A percentile compares a stretch with the other conserved stretches of the same genome.
These are phyloP conservation scores for Aspergillus sp. DNA, from an alignment of 2,329 filamentous ascomycete species.

Conservation along the genomic window DNA sequence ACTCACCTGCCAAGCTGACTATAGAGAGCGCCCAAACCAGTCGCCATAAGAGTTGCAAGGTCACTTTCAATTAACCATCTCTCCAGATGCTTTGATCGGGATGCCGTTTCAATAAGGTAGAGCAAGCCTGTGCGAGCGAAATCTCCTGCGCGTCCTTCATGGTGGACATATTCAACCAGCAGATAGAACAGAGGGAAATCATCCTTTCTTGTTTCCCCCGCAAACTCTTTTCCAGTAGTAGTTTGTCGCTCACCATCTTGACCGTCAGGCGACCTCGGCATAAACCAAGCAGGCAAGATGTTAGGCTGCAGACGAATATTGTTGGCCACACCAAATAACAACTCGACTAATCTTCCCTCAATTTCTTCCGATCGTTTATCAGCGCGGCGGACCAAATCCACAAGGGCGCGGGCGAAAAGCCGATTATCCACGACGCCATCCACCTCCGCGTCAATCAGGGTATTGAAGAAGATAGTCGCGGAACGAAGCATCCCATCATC, in stretches of 20 bases:
- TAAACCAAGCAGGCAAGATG: constrained; percentile 90
- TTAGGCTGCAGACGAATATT: constrained; percentile 88
- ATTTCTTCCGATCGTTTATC: constrained; percentile 65
- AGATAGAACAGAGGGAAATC: constrained; percentile 97
- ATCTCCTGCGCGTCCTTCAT: constrained; percentile 89
- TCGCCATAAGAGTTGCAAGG: constrained; percentile 94
- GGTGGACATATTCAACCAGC: constrained; percentile 92
- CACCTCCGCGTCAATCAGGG: constrained; percentile 91
- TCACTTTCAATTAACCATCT: constrained; percentile 98
- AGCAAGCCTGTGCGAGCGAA: constrained; percentile 91
- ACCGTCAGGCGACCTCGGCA: constrained; percentile 46
- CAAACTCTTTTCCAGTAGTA: constrained; percentile 63
- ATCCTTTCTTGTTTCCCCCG: constrained; percentile 78
- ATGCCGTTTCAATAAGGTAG: constrained; percentile 93
- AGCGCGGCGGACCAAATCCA: constrained; percentile 77
- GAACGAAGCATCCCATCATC: constrained; percentile 83
- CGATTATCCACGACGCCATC: constrained; percentile 88
- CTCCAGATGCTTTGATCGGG: constrained; percentile 74
- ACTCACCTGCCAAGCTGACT: constrained; percentile 60
- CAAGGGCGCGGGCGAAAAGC: constrained; percentile 79
- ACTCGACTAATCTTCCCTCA: constrained; percentile 82
- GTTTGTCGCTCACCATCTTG: constrained; percentile 36
- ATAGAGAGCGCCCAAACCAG: constrained; percentile 76
- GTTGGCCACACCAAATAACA: constrained; percentile 92
- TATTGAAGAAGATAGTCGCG: constrained; percentile 80